These are phyloP conservation scores for Fragilaria radians DNA, from an alignment of 108 stramenopile species.

Conservation along the genomic window DNA sequence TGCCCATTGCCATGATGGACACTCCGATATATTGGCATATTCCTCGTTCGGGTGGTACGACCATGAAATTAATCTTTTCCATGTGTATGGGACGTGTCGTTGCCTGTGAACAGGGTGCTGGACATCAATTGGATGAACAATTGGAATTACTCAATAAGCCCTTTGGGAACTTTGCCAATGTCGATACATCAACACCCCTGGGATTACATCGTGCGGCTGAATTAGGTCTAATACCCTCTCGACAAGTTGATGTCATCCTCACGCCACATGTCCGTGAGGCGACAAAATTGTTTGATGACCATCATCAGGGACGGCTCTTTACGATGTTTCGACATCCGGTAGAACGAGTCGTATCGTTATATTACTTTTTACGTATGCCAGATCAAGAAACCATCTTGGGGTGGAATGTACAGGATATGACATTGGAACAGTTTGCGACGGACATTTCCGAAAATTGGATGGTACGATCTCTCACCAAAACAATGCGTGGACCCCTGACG, in stretches of 20 bases:
- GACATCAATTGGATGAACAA: constrained; percentile 14
- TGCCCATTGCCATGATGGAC: constrained; percentile 8
- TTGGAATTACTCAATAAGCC: constrained; percentile 8
- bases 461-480: constrained; percentile 23
- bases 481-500: constrained; percentile 10
- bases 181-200: constrained; percentile 30
- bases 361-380: constrained; percentile 45
- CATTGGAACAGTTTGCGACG: constrained; percentile 33
- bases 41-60: constrained; percentile 29
- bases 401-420: constrained; percentile 35
- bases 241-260: constrained; percentile 30
- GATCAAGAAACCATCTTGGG: constrained; percentile 33
- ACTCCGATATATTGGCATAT: constrained; percentile 28
- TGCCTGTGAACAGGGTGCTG: constrained; percentile 19
- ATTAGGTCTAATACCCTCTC: constrained; percentile 24
- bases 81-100: constrained; percentile 24
- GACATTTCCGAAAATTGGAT: constrained; percentile 31
- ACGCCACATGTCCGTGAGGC: constrained; percentile 22
- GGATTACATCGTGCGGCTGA: constrained; percentile 33
- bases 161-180: constrained; percentile 34
- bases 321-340: constrained; percentile 45
- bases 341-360: constrained; percentile 32
- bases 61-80: constrained; percentile 17
- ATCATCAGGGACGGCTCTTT: constrained; percentile 16
- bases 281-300: constrained; percentile 8